Conservation (phyloP, 2,329 filamentous ascomycete species). For the Xylariaceae sp. region DNA sequence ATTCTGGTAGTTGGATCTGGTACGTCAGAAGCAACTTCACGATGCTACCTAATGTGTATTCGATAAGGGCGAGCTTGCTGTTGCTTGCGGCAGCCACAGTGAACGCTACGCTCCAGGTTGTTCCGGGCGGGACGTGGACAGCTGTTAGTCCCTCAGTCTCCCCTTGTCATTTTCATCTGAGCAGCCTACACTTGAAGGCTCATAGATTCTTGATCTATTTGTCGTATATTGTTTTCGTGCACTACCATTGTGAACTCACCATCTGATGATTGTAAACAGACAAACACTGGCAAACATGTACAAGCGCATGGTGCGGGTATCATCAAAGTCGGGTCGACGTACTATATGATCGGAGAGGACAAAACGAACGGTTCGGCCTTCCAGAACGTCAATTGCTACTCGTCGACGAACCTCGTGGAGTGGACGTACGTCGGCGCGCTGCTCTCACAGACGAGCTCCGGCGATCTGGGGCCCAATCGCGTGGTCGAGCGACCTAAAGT, state of each 20-base stretch:
- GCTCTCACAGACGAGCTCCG: conserved; percentile 57
- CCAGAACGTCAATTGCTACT: conserved; percentile 72
- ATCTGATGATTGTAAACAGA: conserved; percentile 4
- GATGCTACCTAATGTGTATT: conserved; percentile 18
- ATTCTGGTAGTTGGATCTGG: background rate
- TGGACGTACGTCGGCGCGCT: conserved; percentile 68
- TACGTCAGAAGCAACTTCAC: background rate
- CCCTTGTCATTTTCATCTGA: background rate
- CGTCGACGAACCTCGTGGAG: conserved; percentile 64
- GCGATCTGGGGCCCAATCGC: conserved; percentile 65
- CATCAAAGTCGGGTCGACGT: conserved; percentile 62
- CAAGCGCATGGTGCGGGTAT: conserved; percentile 72
- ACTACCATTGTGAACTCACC: background rate
- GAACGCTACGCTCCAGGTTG: conserved; percentile 38
- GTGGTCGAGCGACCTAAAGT: conserved; percentile 73
- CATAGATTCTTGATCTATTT: background rate
- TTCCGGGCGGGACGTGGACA: conserved; percentile 40
- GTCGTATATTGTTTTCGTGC: background rate
- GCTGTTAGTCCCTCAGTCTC: conserved; percentile 27
- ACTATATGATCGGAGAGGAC: conserved; percentile 74
- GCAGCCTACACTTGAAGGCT: background rate
- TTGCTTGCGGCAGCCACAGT: conserved; percentile 33
- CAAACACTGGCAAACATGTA: conserved; percentile 52
- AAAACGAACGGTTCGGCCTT: conserved; percentile 68
- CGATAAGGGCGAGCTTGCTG: conserved; percentile 22